phyloP scores from a whole-genome alignment of 208 protist species.

The Hexamita inflata region DNA sequence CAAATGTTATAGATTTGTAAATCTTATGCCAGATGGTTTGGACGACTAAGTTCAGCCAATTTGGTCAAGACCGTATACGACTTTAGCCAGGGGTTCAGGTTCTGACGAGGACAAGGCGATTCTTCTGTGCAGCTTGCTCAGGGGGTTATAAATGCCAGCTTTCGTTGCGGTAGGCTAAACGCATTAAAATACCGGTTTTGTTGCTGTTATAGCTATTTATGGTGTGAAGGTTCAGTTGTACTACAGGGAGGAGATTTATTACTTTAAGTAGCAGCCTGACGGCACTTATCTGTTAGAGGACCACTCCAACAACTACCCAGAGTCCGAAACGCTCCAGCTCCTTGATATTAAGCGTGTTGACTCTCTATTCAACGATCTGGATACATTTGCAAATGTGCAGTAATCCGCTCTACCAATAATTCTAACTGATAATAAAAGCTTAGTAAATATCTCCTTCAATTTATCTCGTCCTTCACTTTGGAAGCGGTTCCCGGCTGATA shows the following conservation, averaged over 20 bases:
- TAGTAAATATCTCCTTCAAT: neutral
- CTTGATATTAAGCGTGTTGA: neutral
- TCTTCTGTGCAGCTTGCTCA: constrained; percentile 1
- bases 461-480: neutral
- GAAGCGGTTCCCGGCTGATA: neutral
- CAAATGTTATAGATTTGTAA: too few relatives aligned
- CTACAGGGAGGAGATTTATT: neutral
- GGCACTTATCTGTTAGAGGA: neutral
- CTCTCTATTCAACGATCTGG: neutral
- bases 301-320: neutral
- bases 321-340: neutral
- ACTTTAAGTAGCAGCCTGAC: neutral
- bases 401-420: neutral
- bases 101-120: constrained; percentile 11
- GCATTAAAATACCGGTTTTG: neutral
- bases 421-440: neutral
- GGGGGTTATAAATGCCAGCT: constrained; percentile 2
- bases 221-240: neutral
- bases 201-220: neutral
- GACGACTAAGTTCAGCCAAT: too few relatives aligned
- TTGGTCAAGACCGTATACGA: neutral
- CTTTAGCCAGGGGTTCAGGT: neutral
- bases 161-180: constrained; percentile 19
- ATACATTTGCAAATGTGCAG: neutral
- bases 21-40: too few relatives aligned